Base-by-base conservation (phyloP, 2,329 filamentous ascomycete species). In the Monosporascus sp. region DNA sequence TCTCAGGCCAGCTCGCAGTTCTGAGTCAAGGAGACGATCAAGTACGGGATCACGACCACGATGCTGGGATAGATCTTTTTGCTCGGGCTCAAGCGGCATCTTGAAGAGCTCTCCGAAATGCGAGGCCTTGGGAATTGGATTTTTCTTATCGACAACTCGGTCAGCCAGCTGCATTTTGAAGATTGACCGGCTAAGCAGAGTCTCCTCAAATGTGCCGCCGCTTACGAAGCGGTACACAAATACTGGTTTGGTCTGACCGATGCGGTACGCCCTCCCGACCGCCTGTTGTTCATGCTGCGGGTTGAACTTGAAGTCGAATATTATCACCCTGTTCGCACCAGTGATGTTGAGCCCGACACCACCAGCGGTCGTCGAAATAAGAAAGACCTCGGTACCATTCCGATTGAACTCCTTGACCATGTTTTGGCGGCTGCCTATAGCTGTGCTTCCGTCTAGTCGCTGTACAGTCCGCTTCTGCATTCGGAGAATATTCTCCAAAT, bases 231-330 rank as follows among this genome's bases (percentile, higher is more conserved):
- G 87, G 70, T 97, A 97, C 1, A 97, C 91, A 65, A 82, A 92
- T 1, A 96, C 91, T 0, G 81, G 78, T 62, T 92, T 94, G 38
- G 73, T 75, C 69, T 97, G 92, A 0, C 91, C 91, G 36, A 97
- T 81, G 1, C 92, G 88, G 69, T 94, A 96, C 0, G 90, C 87
- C 51, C 92, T 82, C 2, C 91, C 92, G 49, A 96, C 83, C 1
- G 92, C 92, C 70, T 97, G 92, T 63, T 91, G 86, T 68, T 96
- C 92, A 65, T 86, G 79, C 5, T 85, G 80, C 0, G 92, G 92
- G 58, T 92, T 94, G 72, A 86, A 96, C 56, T 80, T 78, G 64
- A 88, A 90, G 66, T 97, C 92, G 52, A 95, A 88, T 20, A 97
- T 87, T 20, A 97, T 81, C 1, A 96, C 89, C 20, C 92, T 83